Conservation (phyloP, 352 stramenopile genomes). For the Globisporangium ultimum region DNA sequence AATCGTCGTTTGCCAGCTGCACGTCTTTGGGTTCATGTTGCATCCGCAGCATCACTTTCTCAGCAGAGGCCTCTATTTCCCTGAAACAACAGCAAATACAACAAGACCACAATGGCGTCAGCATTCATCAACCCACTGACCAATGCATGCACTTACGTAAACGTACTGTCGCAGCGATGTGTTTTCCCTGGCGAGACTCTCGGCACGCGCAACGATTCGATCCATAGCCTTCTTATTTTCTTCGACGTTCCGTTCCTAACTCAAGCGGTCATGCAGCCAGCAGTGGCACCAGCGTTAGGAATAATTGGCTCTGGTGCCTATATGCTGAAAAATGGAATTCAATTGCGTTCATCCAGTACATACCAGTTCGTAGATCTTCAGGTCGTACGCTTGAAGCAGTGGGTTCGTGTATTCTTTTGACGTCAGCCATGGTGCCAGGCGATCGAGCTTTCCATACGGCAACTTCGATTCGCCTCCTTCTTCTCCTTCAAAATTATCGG, state of each 20-base stretch:
- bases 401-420: slow-evolving; percentile 71
- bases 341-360: not conserved
- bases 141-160: not conserved
- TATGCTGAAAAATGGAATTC: not conserved
- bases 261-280: not conserved
- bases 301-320: too few species aligned
- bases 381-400: slow-evolving; percentile 71
- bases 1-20: slow-evolving; percentile 23
- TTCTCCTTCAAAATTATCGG: slow-evolving; percentile 13
- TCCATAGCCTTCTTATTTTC: slow-evolving; percentile 68
- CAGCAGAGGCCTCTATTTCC: slow-evolving; percentile 50
- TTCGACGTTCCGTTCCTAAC: slow-evolving; percentile 38
- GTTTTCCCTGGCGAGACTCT: slow-evolving; percentile 65
- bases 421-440: slow-evolving; percentile 58
- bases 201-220: slow-evolving; percentile 36
- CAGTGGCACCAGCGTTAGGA: not conserved
- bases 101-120: slow-evolving; percentile 4
- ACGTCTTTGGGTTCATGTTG: slow-evolving; percentile 41
- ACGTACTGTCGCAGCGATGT: slow-evolving; percentile 59
- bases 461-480: slow-evolving; percentile 1
- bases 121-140: not conserved
- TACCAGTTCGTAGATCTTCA: slow-evolving; percentile 76
- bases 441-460: not conserved
- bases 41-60: slow-evolving; percentile 54
- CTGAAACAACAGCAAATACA: slow-evolving; percentile 16